phyloP scores from a whole-genome alignment of 2,329 filamentous ascomycete genomes.

The Penicillium verrucosum region DNA sequence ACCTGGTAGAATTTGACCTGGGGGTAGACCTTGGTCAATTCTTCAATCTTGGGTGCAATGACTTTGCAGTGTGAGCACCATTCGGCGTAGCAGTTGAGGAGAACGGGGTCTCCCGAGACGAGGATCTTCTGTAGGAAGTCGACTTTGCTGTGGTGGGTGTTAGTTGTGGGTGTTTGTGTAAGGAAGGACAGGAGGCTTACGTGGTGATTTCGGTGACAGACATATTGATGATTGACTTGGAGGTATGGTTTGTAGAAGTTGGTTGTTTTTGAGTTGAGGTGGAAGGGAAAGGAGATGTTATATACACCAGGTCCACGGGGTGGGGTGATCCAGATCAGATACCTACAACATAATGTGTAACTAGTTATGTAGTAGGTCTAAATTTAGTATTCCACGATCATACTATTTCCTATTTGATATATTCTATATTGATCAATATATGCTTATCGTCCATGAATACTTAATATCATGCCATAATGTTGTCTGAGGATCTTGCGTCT shows the following conservation, averaged over 20 bases:
- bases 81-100: slow-evolving; percentile 3
- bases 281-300: neutral
- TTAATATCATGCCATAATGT: neutral
- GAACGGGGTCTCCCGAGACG: neutral
- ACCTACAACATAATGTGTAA: too few species aligned
- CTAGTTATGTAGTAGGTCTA: neutral
- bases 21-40: neutral
- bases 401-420: neutral
- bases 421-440: neutral
- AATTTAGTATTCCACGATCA: neutral
- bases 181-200: neutral
- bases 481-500: neutral
- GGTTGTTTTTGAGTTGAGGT: neutral
- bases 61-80: slow-evolving; percentile 3
- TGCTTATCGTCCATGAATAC: too few species aligned
- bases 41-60: neutral
- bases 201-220: slow-evolving; percentile 2
- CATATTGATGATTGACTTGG: neutral
- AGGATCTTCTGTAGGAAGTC: slow-evolving; percentile 2
- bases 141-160: neutral
- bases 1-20: slow-evolving; percentile 8
- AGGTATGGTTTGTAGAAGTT: neutral
- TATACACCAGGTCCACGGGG: neutral
- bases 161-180: neutral
- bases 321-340: slow-evolving; percentile 3